Percentiles rank a stretch among this genome's conserved stretches.
phyloP scores from a whole-genome alignment of 352 stramenopile genomes.

The Stephanocyclus meneghinianus region DNA sequence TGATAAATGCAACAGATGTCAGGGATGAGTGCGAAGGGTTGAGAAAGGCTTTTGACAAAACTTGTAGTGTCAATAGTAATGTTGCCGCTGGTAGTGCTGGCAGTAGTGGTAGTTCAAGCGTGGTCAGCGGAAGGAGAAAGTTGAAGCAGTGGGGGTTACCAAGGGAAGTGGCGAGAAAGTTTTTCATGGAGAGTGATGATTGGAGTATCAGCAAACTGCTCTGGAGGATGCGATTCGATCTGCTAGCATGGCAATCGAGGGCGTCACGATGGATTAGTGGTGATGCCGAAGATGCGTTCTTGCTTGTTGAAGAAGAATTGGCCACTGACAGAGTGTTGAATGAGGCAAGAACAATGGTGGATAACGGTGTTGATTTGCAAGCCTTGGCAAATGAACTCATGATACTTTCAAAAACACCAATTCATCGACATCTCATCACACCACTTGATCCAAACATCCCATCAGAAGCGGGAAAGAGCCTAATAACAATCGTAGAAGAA shows the following conservation, averaged over 20 bases:
- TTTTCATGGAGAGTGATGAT: not conserved
- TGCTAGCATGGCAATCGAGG: not conserved
- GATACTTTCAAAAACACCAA: not conserved
- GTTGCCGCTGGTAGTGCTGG: not conserved
- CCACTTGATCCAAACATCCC: slow-evolving; percentile 4
- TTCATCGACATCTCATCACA: not conserved
- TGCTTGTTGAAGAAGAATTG: slow-evolving; percentile 42
- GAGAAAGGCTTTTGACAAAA: slow-evolving; percentile 77
- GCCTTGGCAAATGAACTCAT: slow-evolving; percentile 5
- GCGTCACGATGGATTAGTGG: not conserved
- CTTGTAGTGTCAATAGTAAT: slow-evolving; percentile 51
- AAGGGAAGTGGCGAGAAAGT: not conserved
- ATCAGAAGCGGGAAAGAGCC: slow-evolving; percentile 16
- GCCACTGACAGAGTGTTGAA: slow-evolving; percentile 19
- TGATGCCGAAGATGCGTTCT: slow-evolving; percentile 11
- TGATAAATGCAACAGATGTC: slow-evolving; percentile 80
- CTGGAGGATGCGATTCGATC: slow-evolving; percentile 1
- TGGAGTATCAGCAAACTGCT: not conserved
- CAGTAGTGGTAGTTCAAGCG: not conserved
- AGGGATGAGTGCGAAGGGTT: slow-evolving; percentile 82
- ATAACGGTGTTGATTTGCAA: slow-evolving; percentile 24
- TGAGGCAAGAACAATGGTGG: slow-evolving; percentile 17
- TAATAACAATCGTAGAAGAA: slow-evolving; percentile 11
- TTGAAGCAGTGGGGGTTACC: slow-evolving; percentile 31
- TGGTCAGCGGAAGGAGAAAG: slow-evolving; percentile 12